Evolutionary conservation across 2,329 filamentous ascomycete species (phyloP).

Genomic region (Onygenales sp.): DNA sequence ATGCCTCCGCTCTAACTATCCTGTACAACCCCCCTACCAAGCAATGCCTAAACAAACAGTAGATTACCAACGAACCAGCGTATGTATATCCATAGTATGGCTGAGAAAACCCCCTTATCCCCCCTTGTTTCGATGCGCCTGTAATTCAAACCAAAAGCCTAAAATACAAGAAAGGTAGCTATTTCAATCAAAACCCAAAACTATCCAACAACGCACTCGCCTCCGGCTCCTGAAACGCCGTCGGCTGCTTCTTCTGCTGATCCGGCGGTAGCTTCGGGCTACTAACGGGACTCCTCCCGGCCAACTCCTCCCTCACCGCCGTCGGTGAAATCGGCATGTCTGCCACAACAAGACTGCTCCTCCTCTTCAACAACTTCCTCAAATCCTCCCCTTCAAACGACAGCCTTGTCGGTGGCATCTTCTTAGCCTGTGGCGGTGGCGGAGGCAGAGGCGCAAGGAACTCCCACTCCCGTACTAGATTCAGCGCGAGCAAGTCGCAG

Average conservation of each 20-base stretch:
- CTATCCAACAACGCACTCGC: slow-evolving; percentile 77
- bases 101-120: background rate
- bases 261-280: slow-evolving; percentile 15
- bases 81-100: background rate
- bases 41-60: too few species aligned
- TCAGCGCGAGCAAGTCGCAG: slow-evolving; percentile 79
- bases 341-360: slow-evolving; percentile 70
- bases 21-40: too few species aligned
- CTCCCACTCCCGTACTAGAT: slow-evolving; percentile 55
- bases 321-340: slow-evolving; percentile 46
- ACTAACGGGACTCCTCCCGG: slow-evolving; percentile 17
- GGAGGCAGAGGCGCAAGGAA: slow-evolving; percentile 21
- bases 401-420: slow-evolving; percentile 18
- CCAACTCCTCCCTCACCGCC: slow-evolving; percentile 23
- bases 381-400: slow-evolving; percentile 43
- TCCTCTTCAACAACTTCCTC: slow-evolving; percentile 56
- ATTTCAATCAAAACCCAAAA: slow-evolving; percentile 67
- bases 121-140: too few species aligned
- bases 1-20: too few species aligned
- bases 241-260: slow-evolving; percentile 53
- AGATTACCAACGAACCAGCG: too few species aligned
- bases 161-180: background rate
- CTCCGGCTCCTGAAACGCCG: slow-evolving; percentile 87
- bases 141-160: background rate
- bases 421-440: slow-evolving; percentile 28